Percentiles rank a stretch among this genome's conserved stretches.
phyloP scores from a whole-genome alignment of 2,329 filamentous ascomycete species.

The Tolypocladium amazonense region DNA sequence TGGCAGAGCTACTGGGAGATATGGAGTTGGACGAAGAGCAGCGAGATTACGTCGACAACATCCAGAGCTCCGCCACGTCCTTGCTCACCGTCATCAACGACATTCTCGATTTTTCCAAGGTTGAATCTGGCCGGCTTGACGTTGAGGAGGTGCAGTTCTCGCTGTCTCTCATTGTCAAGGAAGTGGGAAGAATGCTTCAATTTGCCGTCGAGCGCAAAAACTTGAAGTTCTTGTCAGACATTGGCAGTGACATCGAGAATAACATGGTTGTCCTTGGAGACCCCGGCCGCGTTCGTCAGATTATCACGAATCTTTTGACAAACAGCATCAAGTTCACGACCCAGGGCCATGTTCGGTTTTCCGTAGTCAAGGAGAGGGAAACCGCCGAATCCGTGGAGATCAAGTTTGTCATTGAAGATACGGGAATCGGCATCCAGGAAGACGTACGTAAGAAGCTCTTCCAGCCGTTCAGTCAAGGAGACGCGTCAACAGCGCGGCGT shows the following conservation, averaged over 20 bases:
- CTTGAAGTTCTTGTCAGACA: constrained; percentile 57
- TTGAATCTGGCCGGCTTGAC: constrained; percentile 66
- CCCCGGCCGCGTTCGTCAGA: constrained; percentile 72
- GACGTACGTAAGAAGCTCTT: constrained; percentile 64
- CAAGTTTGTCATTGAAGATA: constrained; percentile 65
- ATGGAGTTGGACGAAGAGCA: constrained; percentile 60
- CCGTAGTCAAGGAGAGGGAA: constrained; percentile 53
- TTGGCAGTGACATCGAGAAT: constrained; percentile 49
- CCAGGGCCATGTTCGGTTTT: constrained; percentile 56
- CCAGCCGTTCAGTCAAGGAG: constrained; percentile 72
- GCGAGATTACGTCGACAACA: constrained; percentile 65
- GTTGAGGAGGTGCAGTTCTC: constrained; percentile 76
- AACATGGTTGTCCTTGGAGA: constrained; percentile 78
- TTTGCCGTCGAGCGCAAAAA: constrained; percentile 77
- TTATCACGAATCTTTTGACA: constrained; percentile 69
- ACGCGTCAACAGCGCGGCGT: constrained; percentile 66
- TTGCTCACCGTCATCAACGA: constrained; percentile 84
- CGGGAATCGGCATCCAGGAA: constrained; percentile 72
- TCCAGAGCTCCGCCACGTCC: constrained; percentile 69
- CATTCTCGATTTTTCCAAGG: constrained; percentile 82
- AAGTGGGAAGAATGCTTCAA: constrained; percentile 78
- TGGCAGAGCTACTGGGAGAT: constrained; percentile 64
- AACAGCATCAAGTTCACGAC: constrained; percentile 69
- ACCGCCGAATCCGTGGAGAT: constrained; percentile 54
- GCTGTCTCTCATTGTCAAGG: constrained; percentile 59